phyloP scores from a whole-genome alignment of 192 early-diverging fungal genomes.

The Lunasporangiospora selenospora region DNA sequence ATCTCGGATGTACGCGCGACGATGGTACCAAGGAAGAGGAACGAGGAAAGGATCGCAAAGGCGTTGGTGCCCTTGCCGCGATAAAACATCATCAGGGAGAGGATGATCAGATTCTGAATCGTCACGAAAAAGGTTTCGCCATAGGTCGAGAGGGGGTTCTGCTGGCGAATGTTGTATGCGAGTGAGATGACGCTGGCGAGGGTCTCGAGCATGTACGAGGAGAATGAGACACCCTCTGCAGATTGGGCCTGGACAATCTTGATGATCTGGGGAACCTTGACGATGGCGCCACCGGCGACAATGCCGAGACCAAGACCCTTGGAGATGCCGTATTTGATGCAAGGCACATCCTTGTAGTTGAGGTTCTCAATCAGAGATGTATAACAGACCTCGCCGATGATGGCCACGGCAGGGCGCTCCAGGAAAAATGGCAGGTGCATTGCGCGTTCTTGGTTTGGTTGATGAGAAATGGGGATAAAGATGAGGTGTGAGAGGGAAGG shows the following conservation, averaged over 20 bases:
- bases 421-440: constrained; percentile 69
- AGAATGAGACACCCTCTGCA: constrained; percentile 82
- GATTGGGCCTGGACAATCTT: constrained; percentile 81
- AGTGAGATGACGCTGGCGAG: constrained; percentile 77
- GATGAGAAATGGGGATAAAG: not conserved
- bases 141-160: constrained; percentile 90
- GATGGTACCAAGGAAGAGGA: constrained; percentile 36
- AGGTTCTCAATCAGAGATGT: constrained; percentile 75
- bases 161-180: constrained; percentile 86
- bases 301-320: constrained; percentile 96
- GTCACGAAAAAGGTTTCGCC: constrained; percentile 87
- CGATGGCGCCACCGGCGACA: constrained; percentile 88
- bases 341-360: constrained; percentile 68
- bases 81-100: constrained; percentile 70
- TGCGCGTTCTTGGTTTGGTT: not conserved
- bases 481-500: not conserved
- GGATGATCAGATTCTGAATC: constrained; percentile 83
- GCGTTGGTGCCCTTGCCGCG: constrained; percentile 47
- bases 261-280: constrained; percentile 97
- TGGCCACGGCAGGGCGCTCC: constrained; percentile 65
- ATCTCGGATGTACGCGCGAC: constrained; percentile 27
- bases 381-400: constrained; percentile 87
- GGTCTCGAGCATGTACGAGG: constrained; percentile 85
- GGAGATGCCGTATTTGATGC: constrained; percentile 83
- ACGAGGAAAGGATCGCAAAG: constrained; percentile 53